Evolutionary conservation across 148 eudicot species (phyloP), one percentile per base, ranked within the genome.

Genomic region (Fallopia convolvulus): DNA sequence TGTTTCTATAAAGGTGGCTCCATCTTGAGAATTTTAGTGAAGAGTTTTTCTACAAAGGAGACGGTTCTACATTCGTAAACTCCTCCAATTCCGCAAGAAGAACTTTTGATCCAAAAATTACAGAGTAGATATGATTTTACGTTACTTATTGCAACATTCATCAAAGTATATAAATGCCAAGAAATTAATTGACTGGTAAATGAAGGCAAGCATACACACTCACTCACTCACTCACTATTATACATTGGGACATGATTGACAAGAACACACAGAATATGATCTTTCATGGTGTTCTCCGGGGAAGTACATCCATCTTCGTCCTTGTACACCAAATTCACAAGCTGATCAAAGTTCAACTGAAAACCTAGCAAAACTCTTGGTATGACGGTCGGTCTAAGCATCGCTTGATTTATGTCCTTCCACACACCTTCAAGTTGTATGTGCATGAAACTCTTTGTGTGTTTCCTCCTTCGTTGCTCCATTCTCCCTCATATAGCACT

Each of bases 251-350:
- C 13, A 6, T 23, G 74, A 70, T 39, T 11, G 23, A 42, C 32
- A 9, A 70, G 13, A 42, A 70, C 48, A 26, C 12, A 15, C 5
- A 12, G 3, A 15, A 70, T 39, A 13, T 39, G 44, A 5, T 70
- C 12, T 42, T 70, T 70, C 74, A 70, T 70, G 74, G 74, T 33
- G 10, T 70, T 36, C 46, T 70, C 48, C 44, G 74, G 48, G 20
- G 39, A 70, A 2, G 74, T 70, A 10, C 39, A 70, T 15, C 74
- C 48, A 70, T 70, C 74, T 12, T 70, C 74, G 6, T 42, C 74
- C 23, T 70, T 70, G 74, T 70, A 70, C 11, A 70, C 26, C 46
- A 70, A 36, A 70, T 72, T 44, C 74, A 72, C 74, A 72, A 72
- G 23, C 47, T 50, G 74, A 41, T 44, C 13, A 40, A 40, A 40